These are phyloP conservation scores for Leccinum idahoense DNA, from an alignment of 1,284 basidiomycete genomes.

Conservation along the genomic window DNA sequence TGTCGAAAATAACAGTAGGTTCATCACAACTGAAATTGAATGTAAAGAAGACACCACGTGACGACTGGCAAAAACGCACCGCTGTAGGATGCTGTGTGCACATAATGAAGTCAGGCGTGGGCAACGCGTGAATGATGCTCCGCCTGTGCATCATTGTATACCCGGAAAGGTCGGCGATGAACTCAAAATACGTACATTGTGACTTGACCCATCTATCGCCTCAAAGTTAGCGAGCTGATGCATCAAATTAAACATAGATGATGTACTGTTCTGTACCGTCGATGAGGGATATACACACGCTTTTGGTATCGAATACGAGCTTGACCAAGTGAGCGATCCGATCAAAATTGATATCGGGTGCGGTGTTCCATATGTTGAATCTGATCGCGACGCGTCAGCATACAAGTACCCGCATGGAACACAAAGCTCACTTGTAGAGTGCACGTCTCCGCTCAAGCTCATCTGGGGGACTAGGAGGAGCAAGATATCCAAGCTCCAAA, in stretches of 20 bases:
- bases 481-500: slow-evolving; percentile 63
- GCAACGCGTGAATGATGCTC: slow-evolving; percentile 50
- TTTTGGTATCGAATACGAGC: slow-evolving; percentile 87
- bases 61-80: slow-evolving; percentile 39
- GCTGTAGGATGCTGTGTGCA: slow-evolving; percentile 78
- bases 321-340: slow-evolving; percentile 87
- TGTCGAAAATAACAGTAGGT: slow-evolving; percentile 82
- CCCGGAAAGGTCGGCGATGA: not conserved
- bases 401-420: not conserved
- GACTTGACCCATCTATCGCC: slow-evolving; percentile 73
- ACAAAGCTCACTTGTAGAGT: slow-evolving; percentile 60
- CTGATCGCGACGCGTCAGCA: slow-evolving; percentile 34
- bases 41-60: slow-evolving; percentile 5
- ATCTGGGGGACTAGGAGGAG: slow-evolving; percentile 76
- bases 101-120: slow-evolving; percentile 72
- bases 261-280: slow-evolving; percentile 77
- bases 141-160: slow-evolving; percentile 41
- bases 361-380: slow-evolving; percentile 84
- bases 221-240: slow-evolving; percentile 10
- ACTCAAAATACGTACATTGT: slow-evolving; percentile 50
- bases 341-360: slow-evolving; percentile 86
- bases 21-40: slow-evolving; percentile 64
- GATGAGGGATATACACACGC: slow-evolving; percentile 77
- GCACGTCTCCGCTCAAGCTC: slow-evolving; percentile 78
- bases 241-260: slow-evolving; percentile 1